A percentile compares a stretch with the other conserved stretches of the same genome.
Evolutionary conservation across 768 basidiomycete genomes (phyloP).

Genomic region (Melanogaster broomeanus): DNA sequence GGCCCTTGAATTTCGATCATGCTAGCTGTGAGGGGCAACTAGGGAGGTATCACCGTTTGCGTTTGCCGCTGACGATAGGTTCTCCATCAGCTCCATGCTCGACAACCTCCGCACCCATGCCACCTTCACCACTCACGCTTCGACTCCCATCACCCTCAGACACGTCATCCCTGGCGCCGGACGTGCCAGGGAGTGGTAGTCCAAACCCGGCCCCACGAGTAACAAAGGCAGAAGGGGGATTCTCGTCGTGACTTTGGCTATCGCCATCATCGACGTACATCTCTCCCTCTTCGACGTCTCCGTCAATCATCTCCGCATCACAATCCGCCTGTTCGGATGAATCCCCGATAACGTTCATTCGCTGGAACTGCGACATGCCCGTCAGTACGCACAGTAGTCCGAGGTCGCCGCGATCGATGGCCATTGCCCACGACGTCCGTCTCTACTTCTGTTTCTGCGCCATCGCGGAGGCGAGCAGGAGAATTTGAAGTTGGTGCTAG

Average conservation of each 20-base stretch:
- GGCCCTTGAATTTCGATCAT: too few relatives aligned
- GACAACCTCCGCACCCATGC: not conserved
- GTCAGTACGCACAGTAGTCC: conserved; percentile 28
- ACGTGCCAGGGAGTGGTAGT: conserved; percentile 12
- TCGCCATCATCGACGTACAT: conserved; percentile 10
- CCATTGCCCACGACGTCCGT: conserved; percentile 19
- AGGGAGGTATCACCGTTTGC: conserved; percentile 6
- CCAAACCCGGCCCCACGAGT: conserved; percentile 19
- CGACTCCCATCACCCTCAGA: conserved; percentile 20
- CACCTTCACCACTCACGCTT: not conserved
- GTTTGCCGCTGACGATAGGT: conserved; percentile 7
- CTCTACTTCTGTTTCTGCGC: conserved; percentile 37
- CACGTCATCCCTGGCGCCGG: conserved; percentile 11
- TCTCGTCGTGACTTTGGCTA: conserved; percentile 7
- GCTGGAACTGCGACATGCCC: conserved; percentile 18
- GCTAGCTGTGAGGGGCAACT: too few relatives aligned
- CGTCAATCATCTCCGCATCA: conserved; percentile 33
- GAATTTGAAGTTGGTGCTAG: not conserved
- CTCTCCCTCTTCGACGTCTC: conserved; percentile 11
- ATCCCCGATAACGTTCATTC: conserved; percentile 8
- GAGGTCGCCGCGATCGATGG: conserved; percentile 15
- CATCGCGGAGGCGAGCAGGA: conserved; percentile 23
- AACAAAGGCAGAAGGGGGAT: not conserved
- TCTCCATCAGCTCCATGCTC: conserved; percentile 6
- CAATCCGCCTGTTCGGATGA: conserved; percentile 11